Base-by-base conservation (phyloP, 106 monocot genomes). In the Narthecium ossifragum region DNA sequence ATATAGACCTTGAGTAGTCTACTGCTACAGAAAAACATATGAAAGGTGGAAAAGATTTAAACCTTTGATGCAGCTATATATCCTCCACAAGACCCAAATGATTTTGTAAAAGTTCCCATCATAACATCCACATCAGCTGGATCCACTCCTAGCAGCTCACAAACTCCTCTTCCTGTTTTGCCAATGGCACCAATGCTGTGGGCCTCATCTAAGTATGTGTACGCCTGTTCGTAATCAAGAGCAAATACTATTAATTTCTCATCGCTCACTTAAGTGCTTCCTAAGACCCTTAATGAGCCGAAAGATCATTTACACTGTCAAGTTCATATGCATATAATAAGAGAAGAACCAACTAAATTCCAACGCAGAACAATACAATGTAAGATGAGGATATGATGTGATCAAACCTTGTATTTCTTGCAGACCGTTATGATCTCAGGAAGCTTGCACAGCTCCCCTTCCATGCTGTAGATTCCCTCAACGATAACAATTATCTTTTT, bases 391-490 rank as follows among this genome's bases (percentile, higher is more conserved):
- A 25, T 27, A 15, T 22, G 18, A 34, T 26, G 20, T 57, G 28
- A 18, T 49, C 50, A n/a, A 51, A 96, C 96, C 86, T 96, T 96
- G 39, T 96, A 96, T 74, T 96, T 96, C 70, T 96, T 96, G 96
- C 90, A 96, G 38, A 96, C 86, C 45, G 86, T 56, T 41, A 96
- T 78, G 15, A 96, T 90, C 62, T 86, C 96, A 6, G 96, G 96
- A 27, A 96, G 78, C 34, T 86, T 96, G 81, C 96, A 96, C 30
- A 96, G 96, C 68, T 96, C 96, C 20, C 96, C 96, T 78, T 96
- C 96, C 96, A 96, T 96, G 62, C 90, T 96, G 38, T 96, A 96
- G 24, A 96, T 96, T 65, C 96, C 96, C 68, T 96, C 96, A 39
- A 96, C 74, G 53, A 96, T 84, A 31, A 96, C 96, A 46, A 96